Evolutionary conservation across 768 basidiomycete genomes (phyloP), one percentile per base, ranked within the genome.

Genomic region (Lactarius pseudohatsudake): DNA sequence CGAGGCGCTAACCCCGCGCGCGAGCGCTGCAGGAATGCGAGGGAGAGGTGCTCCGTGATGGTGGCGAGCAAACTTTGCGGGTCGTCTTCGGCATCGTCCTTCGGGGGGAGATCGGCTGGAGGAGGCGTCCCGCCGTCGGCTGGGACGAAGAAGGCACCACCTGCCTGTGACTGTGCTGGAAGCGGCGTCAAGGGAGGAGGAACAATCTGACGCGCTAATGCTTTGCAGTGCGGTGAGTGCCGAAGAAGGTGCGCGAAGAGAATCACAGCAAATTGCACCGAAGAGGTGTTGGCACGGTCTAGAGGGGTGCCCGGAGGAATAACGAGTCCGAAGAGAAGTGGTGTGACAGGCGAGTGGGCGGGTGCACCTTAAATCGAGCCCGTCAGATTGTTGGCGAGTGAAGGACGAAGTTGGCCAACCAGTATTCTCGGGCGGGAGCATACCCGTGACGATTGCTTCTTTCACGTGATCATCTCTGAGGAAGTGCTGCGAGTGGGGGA

Each of bases 11-110:
- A 81, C 70, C 89, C 81, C 13, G 86, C 79, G 40, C 92, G 81
- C 8, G 85, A 85, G 28, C 90, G 86, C 32, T 89, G 90, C 56
- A 98, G 77, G 70, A 95, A 84, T 2, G 93, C 87, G 63, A 98
- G 81, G 47, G 95, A 93, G 28, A 98, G 79, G 74, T 97, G 94
- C 66, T 98, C 97, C 54, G 88, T 88, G 22, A 98, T 79, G n/a
- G 90, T 84, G 62, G 93, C 89, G 11, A 99, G 81, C 41, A 99
- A 79, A 0, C 84, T 85, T 70, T 92, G 88, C 22, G 86, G 81
- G 36, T 87, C 87, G 59, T 90, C 86, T 55, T 86, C 85, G 9
- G 85, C 84, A 26, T 76, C 72, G 13, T 69, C 73, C 15, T 70
- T 70, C 16, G 76, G 70, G 11, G 77, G 79, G 16, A 75, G 73